These are phyloP conservation scores for Rubroshorea leprosula DNA, from an alignment of 345 rosid species.

Conservation along the genomic window DNA sequence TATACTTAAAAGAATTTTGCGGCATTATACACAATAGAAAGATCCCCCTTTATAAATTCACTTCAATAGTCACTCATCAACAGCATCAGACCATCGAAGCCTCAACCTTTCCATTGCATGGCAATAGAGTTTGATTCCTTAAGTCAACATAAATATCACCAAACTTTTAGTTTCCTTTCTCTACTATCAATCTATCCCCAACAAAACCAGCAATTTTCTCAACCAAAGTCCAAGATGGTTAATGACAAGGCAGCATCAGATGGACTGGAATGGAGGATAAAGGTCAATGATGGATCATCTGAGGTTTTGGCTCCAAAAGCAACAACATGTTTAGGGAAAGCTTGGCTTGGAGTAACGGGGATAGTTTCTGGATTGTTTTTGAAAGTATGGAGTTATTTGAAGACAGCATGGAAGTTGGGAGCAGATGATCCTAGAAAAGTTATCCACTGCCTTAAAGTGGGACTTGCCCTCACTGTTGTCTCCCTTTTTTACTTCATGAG, in stretches of 20 bases:
- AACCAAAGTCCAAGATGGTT: constrained; percentile 13
- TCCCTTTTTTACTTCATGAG: constrained; percentile 35
- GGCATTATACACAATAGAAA: too few relatives aligned
- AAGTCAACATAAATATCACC: not conserved
- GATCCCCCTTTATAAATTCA: too few relatives aligned
- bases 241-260: constrained; percentile 13
- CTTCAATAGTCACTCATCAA: not conserved
- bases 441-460: constrained; percentile 41
- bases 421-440: constrained; percentile 40
- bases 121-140: not conserved
- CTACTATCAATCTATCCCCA: too few relatives aligned
- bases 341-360: constrained; percentile 25
- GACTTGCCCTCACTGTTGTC: constrained; percentile 35
- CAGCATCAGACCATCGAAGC: not conserved
- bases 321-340: constrained; percentile 13
- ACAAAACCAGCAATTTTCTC: not conserved
- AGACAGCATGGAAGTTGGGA: constrained; percentile 28
- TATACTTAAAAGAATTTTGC: too few relatives aligned
- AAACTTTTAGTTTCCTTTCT: too few relatives aligned
- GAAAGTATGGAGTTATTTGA: constrained; percentile 25
- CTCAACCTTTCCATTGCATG: not conserved
- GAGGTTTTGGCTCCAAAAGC: constrained; percentile 29
- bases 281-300: constrained; percentile 33
- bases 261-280: constrained; percentile 44
- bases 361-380: constrained; percentile 11